Evolutionary conservation across 441 rosid species (phyloP), one percentile per base, ranked within the genome.

Genomic region (Melastoma candidum): DNA sequence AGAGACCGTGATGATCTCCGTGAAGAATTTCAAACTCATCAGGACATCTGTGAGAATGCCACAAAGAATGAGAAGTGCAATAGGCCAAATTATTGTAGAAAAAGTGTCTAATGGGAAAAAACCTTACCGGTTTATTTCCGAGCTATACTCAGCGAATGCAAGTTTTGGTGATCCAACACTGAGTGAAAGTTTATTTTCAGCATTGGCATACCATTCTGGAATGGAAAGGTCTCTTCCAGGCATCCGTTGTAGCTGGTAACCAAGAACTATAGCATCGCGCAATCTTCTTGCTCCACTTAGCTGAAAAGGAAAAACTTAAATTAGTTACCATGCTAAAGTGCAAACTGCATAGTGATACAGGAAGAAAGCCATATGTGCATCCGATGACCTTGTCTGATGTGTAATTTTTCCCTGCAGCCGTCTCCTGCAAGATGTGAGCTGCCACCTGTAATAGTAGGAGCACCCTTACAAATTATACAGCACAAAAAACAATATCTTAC

Each of bases 151-250:
- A 62, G 43, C 67, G 46, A 48, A 63, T 53, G 73, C 73, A 56
- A 57, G 53, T 51, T 75, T 72, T 11, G 82, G 92, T 11, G 85
- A 79, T 62, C 85, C 84, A 58, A 83, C 70, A 29, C 83, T 71
- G 48, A 74, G 80, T 51, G 83, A 81, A 53, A 85, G 73, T 68
- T 94, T 95, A 70, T 69, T 77, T 81, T 87, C 95, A 66, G 99
- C 99, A 82, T 71, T 82, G 65, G 90, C 72, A 78, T 94, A 90
- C 99, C 97, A 94, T 65, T 90, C 99, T n/a, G 99, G 99, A 50
- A 90, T 87, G 64, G 87, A 81, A 59, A 94, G 77, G 69, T 94
- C 99, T 70, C 96, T 78, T 67, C 94, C 99, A 55, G 95, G 85
- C 55, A 66, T 85, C 75, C 97, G 86, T 72, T 94, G 96, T 66